Base-by-base conservation (phyloP, 306 rosid species). In the Prunus campanulata region DNA sequence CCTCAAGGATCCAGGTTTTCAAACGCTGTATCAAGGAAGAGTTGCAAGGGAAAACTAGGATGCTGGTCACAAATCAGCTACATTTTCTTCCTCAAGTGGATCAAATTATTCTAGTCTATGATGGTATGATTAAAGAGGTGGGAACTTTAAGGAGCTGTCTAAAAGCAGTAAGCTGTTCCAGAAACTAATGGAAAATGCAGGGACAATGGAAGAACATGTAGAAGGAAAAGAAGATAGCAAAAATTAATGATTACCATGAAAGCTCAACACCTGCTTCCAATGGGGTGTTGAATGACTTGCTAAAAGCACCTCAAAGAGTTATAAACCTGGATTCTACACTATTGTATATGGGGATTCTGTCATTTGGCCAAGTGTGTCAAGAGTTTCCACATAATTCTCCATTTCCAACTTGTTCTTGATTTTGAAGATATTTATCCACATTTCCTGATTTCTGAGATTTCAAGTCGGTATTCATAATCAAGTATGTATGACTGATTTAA, bases 11-110 rank as follows among this genome's bases (percentile, higher is more conserved):
- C 24, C 54, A 93, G 97, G 96, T 93, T 80, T 93, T 93, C 79
- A 88, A 83, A 78, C 87, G 75, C 57, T 93, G 98, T 69, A 86
- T 93, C 83, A 91, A 87, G 91, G 93, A 91, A 86, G 97, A 84
- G 55, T 85, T 93, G 83, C 77, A 51, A 64, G 93, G 89, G 55
- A 93, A 91, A 84, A 93, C 98, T 50, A 78, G 96, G 78, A 85
- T 91, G 80, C 94, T 93, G 75, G 97, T 93, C 75, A 93, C 98
- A 46, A 91, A 93, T 85, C 98, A 91, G 85, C 88, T 93, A 55
- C 98, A 91, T 84, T 90, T 93, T 80, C 98, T 93, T 76, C 94
- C 96, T 60, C 96, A 86, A 60, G 94, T 93, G 80, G 98, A 93
- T 59, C 86, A 83, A 77, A 86, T 93, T 70, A 81, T 93, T 73